Conservation (phyloP, 1,284 basidiomycete species). For the Cutaneotrichosporon cavernicola region DNA sequence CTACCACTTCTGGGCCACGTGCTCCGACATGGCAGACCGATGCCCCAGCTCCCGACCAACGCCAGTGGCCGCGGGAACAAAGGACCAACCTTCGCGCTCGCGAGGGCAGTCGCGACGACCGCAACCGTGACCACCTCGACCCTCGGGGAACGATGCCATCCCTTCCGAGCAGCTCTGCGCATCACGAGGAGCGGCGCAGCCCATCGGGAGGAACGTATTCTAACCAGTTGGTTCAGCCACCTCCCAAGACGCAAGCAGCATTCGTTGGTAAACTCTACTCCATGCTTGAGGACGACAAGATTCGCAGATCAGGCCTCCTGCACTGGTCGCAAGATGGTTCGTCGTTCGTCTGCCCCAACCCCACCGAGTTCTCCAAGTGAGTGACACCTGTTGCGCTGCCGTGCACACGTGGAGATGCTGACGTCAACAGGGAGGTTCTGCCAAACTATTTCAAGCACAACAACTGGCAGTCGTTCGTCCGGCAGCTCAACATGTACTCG, state of each 20-base stretch:
- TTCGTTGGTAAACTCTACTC: slow-evolving; percentile 54
- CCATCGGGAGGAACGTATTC: slow-evolving; percentile 10
- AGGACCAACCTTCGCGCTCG: not conserved
- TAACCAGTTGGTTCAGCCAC: slow-evolving; percentile 30
- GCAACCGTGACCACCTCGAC: slow-evolving; percentile 8
- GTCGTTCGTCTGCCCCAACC: slow-evolving; percentile 53
- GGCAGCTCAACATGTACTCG: slow-evolving; percentile 56
- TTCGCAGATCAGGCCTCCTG: slow-evolving; percentile 46
- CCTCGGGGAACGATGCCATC: slow-evolving; percentile 1
- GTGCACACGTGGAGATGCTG: slow-evolving; percentile 2
- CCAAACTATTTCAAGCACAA: slow-evolving; percentile 56
- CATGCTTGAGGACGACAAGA: slow-evolving; percentile 53
- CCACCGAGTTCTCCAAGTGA: slow-evolving; percentile 52
- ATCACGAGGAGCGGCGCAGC: slow-evolving; percentile 5
- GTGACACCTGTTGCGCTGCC: slow-evolving; percentile 19
- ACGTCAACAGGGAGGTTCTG: slow-evolving; percentile 41
- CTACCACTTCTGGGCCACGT: slow-evolving; percentile 1
- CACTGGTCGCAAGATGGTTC: slow-evolving; percentile 52
- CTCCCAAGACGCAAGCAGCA: slow-evolving; percentile 50
- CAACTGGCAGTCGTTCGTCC: slow-evolving; percentile 56
- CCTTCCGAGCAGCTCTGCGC: not conserved
- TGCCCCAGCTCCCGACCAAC: slow-evolving; percentile 3
- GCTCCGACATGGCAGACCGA: slow-evolving; percentile 19
- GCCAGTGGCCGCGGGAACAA: slow-evolving; percentile 4
- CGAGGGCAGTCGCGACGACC: not conserved